A percentile compares a stretch with the other conserved stretches of the same genome.
Conservation (phyloP, 2,329 filamentous ascomycete genomes). For the Trichoderma arundinaceum region DNA sequence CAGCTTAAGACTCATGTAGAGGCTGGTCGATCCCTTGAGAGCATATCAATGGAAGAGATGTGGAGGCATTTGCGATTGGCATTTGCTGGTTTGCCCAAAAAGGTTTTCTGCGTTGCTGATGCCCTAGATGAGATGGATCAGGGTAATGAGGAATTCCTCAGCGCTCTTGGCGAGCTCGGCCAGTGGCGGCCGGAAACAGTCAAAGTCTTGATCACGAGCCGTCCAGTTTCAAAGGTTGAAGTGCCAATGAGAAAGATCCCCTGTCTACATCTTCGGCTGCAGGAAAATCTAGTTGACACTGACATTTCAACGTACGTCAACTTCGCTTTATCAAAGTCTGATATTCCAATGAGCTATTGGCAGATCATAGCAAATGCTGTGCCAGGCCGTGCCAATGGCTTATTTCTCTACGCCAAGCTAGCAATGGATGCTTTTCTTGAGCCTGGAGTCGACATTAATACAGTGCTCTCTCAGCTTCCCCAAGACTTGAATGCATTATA, state of each 20-base stretch:
- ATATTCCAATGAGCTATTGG: constrained; percentile 34
- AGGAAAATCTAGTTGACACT: constrained; percentile 44
- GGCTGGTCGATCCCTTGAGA: not conserved
- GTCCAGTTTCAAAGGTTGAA: constrained; percentile 44
- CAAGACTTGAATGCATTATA: constrained; percentile 49
- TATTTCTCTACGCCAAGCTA: constrained; percentile 53
- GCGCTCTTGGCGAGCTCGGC: constrained; percentile 42
- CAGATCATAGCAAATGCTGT: constrained; percentile 39
- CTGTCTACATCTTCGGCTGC: constrained; percentile 44
- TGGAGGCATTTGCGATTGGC: constrained; percentile 42
- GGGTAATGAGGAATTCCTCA: constrained; percentile 43
- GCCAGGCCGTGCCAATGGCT: constrained; percentile 47
- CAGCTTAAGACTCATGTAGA: constrained; percentile 34
- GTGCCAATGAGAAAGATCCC: constrained; percentile 37
- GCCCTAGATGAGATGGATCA: constrained; percentile 55
- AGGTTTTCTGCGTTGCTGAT: constrained; percentile 50
- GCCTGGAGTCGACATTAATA: constrained; percentile 36
- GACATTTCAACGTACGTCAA: constrained; percentile 50
- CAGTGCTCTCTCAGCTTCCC: constrained; percentile 44
- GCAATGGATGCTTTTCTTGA: constrained; percentile 48
- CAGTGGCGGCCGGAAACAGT: constrained; percentile 41
- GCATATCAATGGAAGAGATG: constrained; percentile 36
- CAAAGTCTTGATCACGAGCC: constrained; percentile 53
- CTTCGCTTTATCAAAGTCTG: constrained; percentile 32
- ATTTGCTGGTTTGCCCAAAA: constrained; percentile 34